Percentiles rank a stretch among this genome's conserved stretches.
Conservation (phyloP, 1,284 basidiomycete species). For the Microstroma glucosiphilum region DNA sequence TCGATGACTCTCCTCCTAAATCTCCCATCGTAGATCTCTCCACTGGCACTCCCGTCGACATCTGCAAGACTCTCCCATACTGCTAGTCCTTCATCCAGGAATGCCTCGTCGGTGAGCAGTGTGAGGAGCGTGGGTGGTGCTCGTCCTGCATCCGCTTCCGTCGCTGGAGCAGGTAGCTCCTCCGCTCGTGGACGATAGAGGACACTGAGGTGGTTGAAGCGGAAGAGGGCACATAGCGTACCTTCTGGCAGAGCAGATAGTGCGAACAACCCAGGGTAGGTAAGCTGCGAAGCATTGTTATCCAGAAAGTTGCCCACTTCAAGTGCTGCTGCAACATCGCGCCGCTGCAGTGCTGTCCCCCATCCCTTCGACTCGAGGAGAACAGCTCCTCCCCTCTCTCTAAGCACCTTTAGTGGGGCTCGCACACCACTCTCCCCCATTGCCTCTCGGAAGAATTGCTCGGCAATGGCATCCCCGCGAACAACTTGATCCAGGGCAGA, state of each 20-base stretch:
- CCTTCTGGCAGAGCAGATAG: constrained; percentile 53
- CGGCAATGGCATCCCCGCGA: background rate
- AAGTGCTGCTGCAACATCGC: constrained; percentile 19
- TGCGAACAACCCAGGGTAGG: constrained; percentile 64
- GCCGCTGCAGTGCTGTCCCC: constrained; percentile 20
- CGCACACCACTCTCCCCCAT: background rate
- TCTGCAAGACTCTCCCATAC: constrained; percentile 84
- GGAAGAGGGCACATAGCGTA: constrained; percentile 72
- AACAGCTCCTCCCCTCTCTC: background rate
- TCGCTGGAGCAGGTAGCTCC: constrained; percentile 18
- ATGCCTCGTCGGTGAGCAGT: constrained; percentile 74
- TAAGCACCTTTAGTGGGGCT: background rate
- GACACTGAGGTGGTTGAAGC: constrained; percentile 80
- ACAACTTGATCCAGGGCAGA: constrained; percentile 7
- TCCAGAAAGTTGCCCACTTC: constrained; percentile 57
- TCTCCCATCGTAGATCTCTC: constrained; percentile 30
- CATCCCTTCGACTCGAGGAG: background rate
- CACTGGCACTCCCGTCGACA: constrained; percentile 62
- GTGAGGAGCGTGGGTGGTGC: constrained; percentile 58
- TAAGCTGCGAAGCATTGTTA: constrained; percentile 69
- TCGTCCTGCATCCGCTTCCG: constrained; percentile 1
- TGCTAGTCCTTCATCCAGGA: constrained; percentile 67
- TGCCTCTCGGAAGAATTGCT: constrained; percentile 3
- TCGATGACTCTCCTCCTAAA: constrained; percentile 16
- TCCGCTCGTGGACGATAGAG: constrained; percentile 57